A percentile compares a stretch with the other conserved stretches of the same genome.
Conservation (phyloP, 805 yeast genomes). For the Metschnikowia bowlesiae region DNA sequence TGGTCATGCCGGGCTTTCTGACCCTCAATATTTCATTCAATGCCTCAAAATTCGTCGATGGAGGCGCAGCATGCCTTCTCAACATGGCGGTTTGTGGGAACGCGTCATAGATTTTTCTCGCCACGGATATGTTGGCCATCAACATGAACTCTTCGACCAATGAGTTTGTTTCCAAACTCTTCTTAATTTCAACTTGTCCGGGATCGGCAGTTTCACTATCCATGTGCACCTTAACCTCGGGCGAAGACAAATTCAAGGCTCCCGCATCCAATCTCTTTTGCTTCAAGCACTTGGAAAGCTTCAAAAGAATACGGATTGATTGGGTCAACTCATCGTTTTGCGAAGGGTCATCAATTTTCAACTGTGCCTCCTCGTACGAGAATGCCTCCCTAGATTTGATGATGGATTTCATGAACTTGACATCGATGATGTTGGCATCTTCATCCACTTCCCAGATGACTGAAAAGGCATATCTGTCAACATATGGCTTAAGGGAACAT, state of each 20-base stretch:
- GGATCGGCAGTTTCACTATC: slow-evolving; percentile 98
- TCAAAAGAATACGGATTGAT: slow-evolving; percentile 80
- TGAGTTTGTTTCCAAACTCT: slow-evolving; percentile 85
- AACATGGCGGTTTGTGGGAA: slow-evolving; percentile 98
- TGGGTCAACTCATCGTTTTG: slow-evolving; percentile 80
- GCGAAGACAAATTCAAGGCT: slow-evolving; percentile 94
- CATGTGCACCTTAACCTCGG: slow-evolving; percentile 96
- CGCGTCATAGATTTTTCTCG: slow-evolving; percentile 84
- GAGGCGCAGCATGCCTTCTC: slow-evolving; percentile 97
- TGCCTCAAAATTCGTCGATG: slow-evolving; percentile 84
- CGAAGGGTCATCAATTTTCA: slow-evolving; percentile 74
- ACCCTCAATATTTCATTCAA: slow-evolving; percentile 85
- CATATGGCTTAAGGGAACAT: slow-evolving; percentile 92
- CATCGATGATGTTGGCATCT: slow-evolving; percentile 77
- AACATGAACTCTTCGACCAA: slow-evolving; percentile 98
- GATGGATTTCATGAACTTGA: slow-evolving; percentile 78
- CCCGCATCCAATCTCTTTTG: slow-evolving; percentile 89
- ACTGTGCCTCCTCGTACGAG: slow-evolving; percentile 89
- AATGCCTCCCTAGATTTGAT: slow-evolving; percentile 92
- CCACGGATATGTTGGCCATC: slow-evolving; percentile 94
- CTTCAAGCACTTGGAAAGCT: slow-evolving; percentile 77
- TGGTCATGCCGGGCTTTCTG: slow-evolving; percentile 62
- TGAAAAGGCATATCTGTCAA: slow-evolving; percentile 92
- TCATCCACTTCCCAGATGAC: slow-evolving; percentile 93
- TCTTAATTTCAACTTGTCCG: slow-evolving; percentile 87